phyloP scores from a whole-genome alignment of 441 rosid species.

The Gossypium aridum region DNA sequence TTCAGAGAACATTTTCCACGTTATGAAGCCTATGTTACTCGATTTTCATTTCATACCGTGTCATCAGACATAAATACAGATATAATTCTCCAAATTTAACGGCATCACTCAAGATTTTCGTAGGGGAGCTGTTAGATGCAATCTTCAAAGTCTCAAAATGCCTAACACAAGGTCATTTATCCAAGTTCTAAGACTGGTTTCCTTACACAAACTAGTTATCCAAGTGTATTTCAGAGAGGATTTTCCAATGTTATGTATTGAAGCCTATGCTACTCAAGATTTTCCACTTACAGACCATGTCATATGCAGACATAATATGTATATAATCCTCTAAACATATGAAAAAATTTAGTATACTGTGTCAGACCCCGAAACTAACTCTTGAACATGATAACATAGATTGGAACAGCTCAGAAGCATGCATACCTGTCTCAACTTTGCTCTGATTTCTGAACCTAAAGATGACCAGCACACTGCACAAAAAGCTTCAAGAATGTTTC shows the following conservation, averaged over 20 bases:
- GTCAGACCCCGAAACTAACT: background rate
- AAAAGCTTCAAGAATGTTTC: constrained; percentile 29
- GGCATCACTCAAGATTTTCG: too few relatives aligned
- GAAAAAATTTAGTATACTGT: background rate
- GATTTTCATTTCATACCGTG: too few relatives aligned
- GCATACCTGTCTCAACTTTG: constrained; percentile 33
- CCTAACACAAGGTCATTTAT: background rate
- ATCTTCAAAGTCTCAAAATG: too few relatives aligned
- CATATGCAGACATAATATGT: background rate
- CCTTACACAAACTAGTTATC: background rate
- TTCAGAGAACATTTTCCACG: background rate
- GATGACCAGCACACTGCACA: constrained; percentile 27
- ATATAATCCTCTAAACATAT: background rate
- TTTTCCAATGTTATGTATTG: background rate
- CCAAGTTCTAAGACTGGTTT: background rate
- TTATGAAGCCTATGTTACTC: too few relatives aligned
- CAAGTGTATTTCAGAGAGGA: background rate
- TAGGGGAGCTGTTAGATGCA: too few relatives aligned
- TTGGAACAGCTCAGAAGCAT: background rate
- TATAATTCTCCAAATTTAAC: too few relatives aligned
- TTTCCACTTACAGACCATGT: background rate
- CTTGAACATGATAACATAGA: background rate
- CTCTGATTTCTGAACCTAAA: constrained; percentile 23
- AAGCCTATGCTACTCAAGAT: background rate
- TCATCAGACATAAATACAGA: too few relatives aligned